Evolutionary conservation across 306 rosid species (phyloP), one percentile per base, ranked within the genome.

Genomic region (Cucumis melo): DNA sequence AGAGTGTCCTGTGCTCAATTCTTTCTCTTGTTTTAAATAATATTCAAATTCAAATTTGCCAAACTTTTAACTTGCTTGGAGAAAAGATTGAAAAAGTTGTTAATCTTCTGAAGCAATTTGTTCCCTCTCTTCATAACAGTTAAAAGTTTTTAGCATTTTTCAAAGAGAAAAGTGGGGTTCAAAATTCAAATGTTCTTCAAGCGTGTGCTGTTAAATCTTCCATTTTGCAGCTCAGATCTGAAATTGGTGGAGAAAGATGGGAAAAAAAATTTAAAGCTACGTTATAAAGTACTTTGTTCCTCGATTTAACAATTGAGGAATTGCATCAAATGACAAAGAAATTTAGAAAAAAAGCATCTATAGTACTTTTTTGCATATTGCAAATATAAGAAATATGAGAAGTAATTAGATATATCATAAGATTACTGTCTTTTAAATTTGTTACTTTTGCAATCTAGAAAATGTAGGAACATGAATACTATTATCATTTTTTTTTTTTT

Each of bases 41-140:
- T 76, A 90, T 81, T 85, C 96, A 86, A 85, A 90, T 89, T 96
- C 98, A 92, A 79, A 90, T 91, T 82, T 86, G 76, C 50, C 86
- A 62, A 80, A 90, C 77, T 23, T 21, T 44, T 20, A 12, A 12
- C 46, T 70, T 23, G 7, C 21, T 68, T 21, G 34, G 32, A 5
- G 54, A 42, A 20, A 67, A 21, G 48, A 65, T 19, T 19, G 72
- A 63, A 63, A 63, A 63, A 4, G 20, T 15, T 63, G 12, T 15
- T 63, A 7, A 8, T 32, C 16, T 38, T 38, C 50, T 36, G 16
- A 64, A 65, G 24, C 72, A 65, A 65, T 38, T 36, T 65, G 27
- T 65, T 64, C 67, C 2, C 48, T 42, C 66, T 9, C 21, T 17
- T 16, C 46, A 63, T 64, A 36, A 19, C 51, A 19, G 51, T 65